Evolutionary conservation across 1,284 basidiomycete genomes (phyloP).

Genomic region (Ceratobasidium sp.): DNA sequence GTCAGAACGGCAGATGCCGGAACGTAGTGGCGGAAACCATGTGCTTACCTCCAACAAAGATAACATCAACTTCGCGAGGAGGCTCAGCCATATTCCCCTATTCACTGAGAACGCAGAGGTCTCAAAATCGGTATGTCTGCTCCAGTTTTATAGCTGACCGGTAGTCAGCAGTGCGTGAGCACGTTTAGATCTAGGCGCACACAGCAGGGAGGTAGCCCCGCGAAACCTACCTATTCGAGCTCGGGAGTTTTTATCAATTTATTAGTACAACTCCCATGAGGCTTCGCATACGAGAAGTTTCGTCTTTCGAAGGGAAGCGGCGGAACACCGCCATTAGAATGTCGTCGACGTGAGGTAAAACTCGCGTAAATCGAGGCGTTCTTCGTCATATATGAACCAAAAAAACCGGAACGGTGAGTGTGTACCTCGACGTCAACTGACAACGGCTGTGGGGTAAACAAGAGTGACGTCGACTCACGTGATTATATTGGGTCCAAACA

Average conservation of each 20-base stretch:
- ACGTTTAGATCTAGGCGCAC: not conserved
- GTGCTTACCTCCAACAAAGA: slow-evolving; percentile 21
- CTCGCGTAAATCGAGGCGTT: not conserved
- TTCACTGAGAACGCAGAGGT: not conserved
- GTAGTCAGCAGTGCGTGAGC: too few species aligned
- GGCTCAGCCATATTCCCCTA: not conserved
- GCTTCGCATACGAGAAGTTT: not conserved
- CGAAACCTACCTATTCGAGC: not conserved
- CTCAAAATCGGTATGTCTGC: not conserved
- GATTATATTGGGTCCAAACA: not conserved
- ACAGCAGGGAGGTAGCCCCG: not conserved
- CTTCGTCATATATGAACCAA: not conserved
- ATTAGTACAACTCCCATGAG: not conserved
- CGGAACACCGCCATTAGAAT: not conserved
- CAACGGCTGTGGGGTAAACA: not conserved
- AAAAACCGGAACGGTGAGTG: not conserved
- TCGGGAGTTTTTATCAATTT: not conserved
- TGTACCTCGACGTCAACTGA: too few species aligned
- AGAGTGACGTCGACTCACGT: not conserved
- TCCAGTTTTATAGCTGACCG: not conserved
- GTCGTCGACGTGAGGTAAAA: not conserved
- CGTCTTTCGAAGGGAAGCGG: not conserved
- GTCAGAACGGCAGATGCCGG: not conserved
- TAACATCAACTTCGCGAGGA: slow-evolving; percentile 22
- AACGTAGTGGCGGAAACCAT: not conserved